Evolutionary conservation across 2,329 filamentous ascomycete genomes (phyloP), one percentile per base, ranked within the genome.

Genomic region (Penicillium sp.): DNA sequence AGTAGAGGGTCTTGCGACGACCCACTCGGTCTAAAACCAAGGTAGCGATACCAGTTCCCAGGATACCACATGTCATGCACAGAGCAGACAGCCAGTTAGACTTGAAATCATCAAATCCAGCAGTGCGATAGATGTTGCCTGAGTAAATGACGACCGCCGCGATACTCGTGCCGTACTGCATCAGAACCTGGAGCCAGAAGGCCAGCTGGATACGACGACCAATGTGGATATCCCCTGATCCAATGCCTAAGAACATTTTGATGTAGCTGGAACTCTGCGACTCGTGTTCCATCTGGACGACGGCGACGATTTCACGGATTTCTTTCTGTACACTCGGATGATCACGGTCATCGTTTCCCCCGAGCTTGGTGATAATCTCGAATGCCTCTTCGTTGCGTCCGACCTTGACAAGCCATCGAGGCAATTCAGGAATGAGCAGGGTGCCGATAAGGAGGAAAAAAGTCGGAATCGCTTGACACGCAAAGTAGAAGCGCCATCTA

Each of bases 251-350:
- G 31, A 67, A 52, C 65, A 67, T 65, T n/a, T 56, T 48, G 28
- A 63, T 27, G 52, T 65, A 66, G 28, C 41, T 60, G 35, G 50
- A 55, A 16, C 46, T 55, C n/a, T 56, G 43, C 4, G 56, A 55
- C 47, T 63, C 56, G 8, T 49, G 38, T 46, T 65, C 64, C 20
- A 66, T 48, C 22, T 63, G 48, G 6, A 65, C 58, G 25, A 61
- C 53, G 16, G 49, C 51, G 61, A 67, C 16, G 65, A 69, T 24
- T 70, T 74, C 61, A 74, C 78, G 5, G 72, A 75, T 64, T 52
- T 79, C 36, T 58, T 88, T 88, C 66, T 87, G 86, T 61, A 71
- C 88, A 14, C 83, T 88, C 62, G 84, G 88, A 39, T 74, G 85
- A 33, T 54, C 53, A 5, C 22, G 20, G 42, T 52, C 51, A 27